These are phyloP conservation scores for Oxyria digyna DNA, from an alignment of 148 eudicot genomes.

Conservation along the genomic window DNA sequence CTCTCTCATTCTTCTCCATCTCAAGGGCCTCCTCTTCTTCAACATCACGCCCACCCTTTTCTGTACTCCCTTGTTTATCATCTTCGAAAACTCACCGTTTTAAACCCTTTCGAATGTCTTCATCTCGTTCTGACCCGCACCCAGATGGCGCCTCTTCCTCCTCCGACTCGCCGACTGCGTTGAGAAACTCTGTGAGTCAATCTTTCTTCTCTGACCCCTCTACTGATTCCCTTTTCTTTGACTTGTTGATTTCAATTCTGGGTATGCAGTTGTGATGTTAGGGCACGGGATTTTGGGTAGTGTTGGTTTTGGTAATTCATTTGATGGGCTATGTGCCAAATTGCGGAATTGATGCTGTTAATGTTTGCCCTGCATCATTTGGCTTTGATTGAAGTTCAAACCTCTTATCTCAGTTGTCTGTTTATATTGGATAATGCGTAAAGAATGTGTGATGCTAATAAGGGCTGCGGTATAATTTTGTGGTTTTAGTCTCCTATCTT, in stretches of 20 bases:
- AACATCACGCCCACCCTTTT: slow-evolving; percentile 6
- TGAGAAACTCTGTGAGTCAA: background rate
- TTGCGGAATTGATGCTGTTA: background rate
- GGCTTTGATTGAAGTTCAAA: background rate
- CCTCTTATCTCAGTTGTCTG: background rate
- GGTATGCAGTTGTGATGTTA: background rate
- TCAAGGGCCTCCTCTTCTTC: slow-evolving; percentile 3
- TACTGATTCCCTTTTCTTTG: background rate
- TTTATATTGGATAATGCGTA: background rate
- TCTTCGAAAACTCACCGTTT: slow-evolving; percentile 19
- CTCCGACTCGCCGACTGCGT: slow-evolving; percentile 3
- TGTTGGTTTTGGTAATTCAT: background rate
- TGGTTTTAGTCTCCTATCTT: background rate
- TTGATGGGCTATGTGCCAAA: background rate
- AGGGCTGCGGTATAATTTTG: too few species aligned
- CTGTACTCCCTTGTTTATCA: slow-evolving; percentile 8
- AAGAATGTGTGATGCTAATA: background rate
- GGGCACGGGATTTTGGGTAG: background rate
- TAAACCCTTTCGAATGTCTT: slow-evolving; percentile 21
- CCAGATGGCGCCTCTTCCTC: slow-evolving; percentile 3
- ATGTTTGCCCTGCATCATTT: background rate
- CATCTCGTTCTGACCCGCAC: slow-evolving; percentile 19
- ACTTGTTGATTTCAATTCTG: background rate
- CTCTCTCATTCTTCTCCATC: slow-evolving; percentile 26
- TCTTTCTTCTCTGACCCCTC: background rate